Base-by-base conservation (phyloP, 495 filamentous ascomycete species). In the Lasiosphaeria miniovina region DNA sequence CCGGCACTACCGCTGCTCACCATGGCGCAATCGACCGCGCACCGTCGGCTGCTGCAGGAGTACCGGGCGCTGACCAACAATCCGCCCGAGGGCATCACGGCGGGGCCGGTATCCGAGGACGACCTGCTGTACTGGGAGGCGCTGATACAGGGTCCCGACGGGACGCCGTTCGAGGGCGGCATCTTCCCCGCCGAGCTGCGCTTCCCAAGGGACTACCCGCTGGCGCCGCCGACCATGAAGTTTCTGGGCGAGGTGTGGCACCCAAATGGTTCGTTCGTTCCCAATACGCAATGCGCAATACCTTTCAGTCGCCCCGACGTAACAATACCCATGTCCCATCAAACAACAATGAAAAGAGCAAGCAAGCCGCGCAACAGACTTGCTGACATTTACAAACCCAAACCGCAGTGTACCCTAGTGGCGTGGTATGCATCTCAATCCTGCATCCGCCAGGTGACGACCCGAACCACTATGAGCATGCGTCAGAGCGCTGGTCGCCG, bases 381-480 rank as follows among this genome's bases (percentile, higher is more conserved):
- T 2, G 11, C 52, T 49, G 45, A 49, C 33, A 4, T 31, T 24
- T 24, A 34, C 5, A 43, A 38, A 41, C 6, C 54, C 46, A 14
- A 10, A 10, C 36, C 33, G 54, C 68, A 98, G 94, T 98, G 36
- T 98, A 98, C 69, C 83, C 90, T 38, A 90, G 86, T 69, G 94
- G 94, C 59, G 79, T 88, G 17, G 94, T 99, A 60, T 99, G 94
- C 75, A 99, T 99, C 61, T 94, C 90, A 12, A 99, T 99, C 79
- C 86, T 99, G 9, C 94, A 99, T 76, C 88, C 95, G 4, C 94
- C 94, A n/a, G 93, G 92, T 63, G 95, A 99, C 71, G 94, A 99
- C 75, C 93, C 94, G 61, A 96, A 96, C 74, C 95, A 98, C 74
- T 99, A 99, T 79, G 94, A 99, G 75, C 89, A 93, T 65, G 95